Conservation (phyloP, 768 basidiomycete species). For the Xanthoconium stramineum region DNA sequence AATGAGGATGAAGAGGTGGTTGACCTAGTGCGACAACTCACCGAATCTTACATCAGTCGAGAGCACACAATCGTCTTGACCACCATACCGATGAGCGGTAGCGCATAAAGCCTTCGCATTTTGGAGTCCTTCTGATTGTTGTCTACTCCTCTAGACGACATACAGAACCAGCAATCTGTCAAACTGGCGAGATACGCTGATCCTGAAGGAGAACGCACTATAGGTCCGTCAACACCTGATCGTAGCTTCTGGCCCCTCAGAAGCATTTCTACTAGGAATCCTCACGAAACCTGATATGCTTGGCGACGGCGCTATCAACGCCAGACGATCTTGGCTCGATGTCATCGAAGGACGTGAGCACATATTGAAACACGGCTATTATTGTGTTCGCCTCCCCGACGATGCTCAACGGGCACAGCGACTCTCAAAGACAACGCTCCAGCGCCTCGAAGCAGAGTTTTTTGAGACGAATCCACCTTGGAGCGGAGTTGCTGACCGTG, state of each 20-base stretch:
- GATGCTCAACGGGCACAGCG: conserved; percentile 47
- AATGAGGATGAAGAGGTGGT: conserved; percentile 42
- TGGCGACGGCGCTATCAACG: conserved; percentile 37
- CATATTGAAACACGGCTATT: conserved; percentile 55
- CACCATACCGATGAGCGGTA: conserved; percentile 64
- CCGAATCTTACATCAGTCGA: conserved; percentile 43
- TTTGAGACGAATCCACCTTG: conserved; percentile 53
- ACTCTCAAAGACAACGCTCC: conserved; percentile 36
- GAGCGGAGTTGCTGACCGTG: conserved; percentile 42
- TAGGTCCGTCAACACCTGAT: conserved; percentile 40
- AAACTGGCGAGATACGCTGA: conserved; percentile 53
- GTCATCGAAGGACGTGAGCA: conserved; percentile 49
- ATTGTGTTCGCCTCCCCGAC: conserved; percentile 62
- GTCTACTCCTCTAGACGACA: conserved; percentile 48
- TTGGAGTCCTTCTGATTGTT: background rate
- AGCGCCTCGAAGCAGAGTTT: conserved; percentile 39
- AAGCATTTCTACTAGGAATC: conserved; percentile 41
- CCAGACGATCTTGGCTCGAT: conserved; percentile 45
- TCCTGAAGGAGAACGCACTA: conserved; percentile 53
- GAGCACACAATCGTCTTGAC: conserved; percentile 61
- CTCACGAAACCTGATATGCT: conserved; percentile 70
- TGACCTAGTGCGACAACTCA: conserved; percentile 46
- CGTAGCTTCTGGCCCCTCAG: background rate
- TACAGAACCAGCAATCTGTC: conserved; percentile 61
- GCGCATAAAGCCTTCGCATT: background rate